Conservation (phyloP, 129 eudicot species). For the Silybum marianum region DNA sequence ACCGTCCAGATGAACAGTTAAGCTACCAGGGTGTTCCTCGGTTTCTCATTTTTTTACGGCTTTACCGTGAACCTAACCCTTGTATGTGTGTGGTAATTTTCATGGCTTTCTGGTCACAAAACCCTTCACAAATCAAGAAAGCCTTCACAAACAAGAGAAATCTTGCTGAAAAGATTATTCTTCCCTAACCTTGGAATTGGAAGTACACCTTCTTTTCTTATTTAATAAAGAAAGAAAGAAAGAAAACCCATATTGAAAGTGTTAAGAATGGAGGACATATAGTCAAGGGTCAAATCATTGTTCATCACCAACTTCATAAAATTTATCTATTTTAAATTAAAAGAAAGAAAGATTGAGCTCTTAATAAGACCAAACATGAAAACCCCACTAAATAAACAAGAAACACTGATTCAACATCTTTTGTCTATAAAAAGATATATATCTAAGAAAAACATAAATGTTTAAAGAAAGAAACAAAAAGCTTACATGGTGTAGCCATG, state of each 20-base stretch:
- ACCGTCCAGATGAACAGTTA: too few species aligned
- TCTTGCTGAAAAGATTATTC: neutral
- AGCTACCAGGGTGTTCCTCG: too few species aligned
- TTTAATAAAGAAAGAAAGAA: neutral
- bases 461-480: conserved; percentile 20
- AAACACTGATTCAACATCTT: neutral
- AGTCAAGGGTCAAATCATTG: conserved; percentile 15
- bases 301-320: conserved; percentile 16
- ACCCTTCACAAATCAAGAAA: neutral
- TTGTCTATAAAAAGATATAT: neutral
- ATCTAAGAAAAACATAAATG: neutral
- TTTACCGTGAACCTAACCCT: neutral
- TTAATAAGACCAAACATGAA: conserved; percentile 28
- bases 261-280: neutral
- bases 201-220: neutral
- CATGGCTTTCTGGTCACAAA: neutral
- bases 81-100: neutral
- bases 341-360: neutral
- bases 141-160: neutral
- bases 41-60: too few species aligned
- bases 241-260: neutral
- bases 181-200: neutral
- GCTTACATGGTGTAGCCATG: conserved; percentile 53
- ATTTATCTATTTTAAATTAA: neutral
- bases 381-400: conserved; percentile 31